phyloP scores from a whole-genome alignment of 148 eudicot genomes.

The Polygonum maritimum region DNA sequence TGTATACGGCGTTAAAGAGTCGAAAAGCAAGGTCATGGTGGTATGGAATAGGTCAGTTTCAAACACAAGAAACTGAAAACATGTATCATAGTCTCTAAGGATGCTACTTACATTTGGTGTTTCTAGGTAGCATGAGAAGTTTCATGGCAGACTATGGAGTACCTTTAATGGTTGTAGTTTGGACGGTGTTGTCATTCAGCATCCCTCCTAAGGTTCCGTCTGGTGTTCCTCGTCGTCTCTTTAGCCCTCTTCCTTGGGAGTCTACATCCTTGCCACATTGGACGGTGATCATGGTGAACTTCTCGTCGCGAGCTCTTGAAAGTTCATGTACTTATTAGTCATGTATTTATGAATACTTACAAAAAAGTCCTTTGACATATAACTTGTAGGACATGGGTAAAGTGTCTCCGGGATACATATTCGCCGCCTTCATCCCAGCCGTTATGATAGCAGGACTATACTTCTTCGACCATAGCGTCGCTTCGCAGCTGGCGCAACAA shows the following conservation, averaged over 20 bases:
- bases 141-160: conserved; percentile 89
- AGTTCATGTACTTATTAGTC: not conserved
- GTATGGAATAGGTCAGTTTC: conserved; percentile 41
- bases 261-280: conserved; percentile 56
- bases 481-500: conserved; percentile 44
- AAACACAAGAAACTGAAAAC: not conserved
- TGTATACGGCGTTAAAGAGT: conserved; percentile 37
- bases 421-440: conserved; percentile 41
- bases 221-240: conserved; percentile 76
- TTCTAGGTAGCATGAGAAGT: conserved; percentile 14
- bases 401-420: conserved; percentile 28
- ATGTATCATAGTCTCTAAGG: too few relatives aligned
- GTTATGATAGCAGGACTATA: conserved; percentile 36
- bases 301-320: not conserved
- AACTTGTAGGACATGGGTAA: conserved; percentile 33
- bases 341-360: not conserved
- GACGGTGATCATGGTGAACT: conserved; percentile 60
- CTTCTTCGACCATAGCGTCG: conserved; percentile 40
- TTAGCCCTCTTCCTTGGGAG: conserved; percentile 80
- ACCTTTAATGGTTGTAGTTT: conserved; percentile 61
- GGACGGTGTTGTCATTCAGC: conserved; percentile 65
- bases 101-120: too few relatives aligned
- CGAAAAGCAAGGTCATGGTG: conserved; percentile 49
- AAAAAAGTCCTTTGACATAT: not conserved
- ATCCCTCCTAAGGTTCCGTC: conserved; percentile 49